phyloP scores from a whole-genome alignment of 352 stramenopile species.

The Globisporangium rhizosaccharum region DNA sequence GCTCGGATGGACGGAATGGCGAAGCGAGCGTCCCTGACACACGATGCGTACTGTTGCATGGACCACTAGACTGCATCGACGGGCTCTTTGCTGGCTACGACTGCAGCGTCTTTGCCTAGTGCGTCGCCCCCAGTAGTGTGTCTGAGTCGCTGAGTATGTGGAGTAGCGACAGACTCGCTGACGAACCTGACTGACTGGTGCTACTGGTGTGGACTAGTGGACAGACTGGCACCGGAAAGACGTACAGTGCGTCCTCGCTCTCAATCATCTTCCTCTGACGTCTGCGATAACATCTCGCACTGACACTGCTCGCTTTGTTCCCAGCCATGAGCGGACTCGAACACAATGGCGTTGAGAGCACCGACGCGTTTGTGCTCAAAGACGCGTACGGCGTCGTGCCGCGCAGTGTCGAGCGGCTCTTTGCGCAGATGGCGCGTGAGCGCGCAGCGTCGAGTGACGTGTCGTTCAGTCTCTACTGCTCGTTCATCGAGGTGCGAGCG shows the following conservation, averaged over 20 bases:
- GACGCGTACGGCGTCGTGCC: constrained; percentile 47
- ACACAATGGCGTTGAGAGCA: constrained; percentile 7
- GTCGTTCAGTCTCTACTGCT: constrained; percentile 55
- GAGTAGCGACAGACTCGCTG: not conserved
- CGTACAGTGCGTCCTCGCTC: constrained; percentile 34
- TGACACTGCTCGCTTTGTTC: not conserved
- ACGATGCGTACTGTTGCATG: not conserved
- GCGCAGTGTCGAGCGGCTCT: constrained; percentile 49
- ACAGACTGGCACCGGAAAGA: constrained; percentile 68
- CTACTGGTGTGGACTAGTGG: constrained; percentile 25
- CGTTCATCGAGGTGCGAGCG: constrained; percentile 48
- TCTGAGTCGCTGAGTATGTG: not conserved
- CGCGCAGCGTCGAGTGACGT: constrained; percentile 12
- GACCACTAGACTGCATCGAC: constrained; percentile 44
- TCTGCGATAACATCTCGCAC: not conserved
- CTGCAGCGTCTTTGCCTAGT: constrained; percentile 74
- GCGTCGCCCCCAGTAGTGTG: constrained; percentile 4
- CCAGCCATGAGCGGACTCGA: constrained; percentile 64
- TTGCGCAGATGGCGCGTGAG: constrained; percentile 31
- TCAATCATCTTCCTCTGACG: not conserved
- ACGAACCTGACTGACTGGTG: constrained; percentile 7
- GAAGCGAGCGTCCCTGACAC: not conserved
- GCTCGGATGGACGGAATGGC: not conserved
- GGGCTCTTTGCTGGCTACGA: constrained; percentile 58
- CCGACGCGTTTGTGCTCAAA: constrained; percentile 15